Percentiles rank a stretch among this genome's conserved stretches.
Evolutionary conservation across 2,329 filamentous ascomycete species (phyloP).

Genomic region (Westerdykella ornata): DNA sequence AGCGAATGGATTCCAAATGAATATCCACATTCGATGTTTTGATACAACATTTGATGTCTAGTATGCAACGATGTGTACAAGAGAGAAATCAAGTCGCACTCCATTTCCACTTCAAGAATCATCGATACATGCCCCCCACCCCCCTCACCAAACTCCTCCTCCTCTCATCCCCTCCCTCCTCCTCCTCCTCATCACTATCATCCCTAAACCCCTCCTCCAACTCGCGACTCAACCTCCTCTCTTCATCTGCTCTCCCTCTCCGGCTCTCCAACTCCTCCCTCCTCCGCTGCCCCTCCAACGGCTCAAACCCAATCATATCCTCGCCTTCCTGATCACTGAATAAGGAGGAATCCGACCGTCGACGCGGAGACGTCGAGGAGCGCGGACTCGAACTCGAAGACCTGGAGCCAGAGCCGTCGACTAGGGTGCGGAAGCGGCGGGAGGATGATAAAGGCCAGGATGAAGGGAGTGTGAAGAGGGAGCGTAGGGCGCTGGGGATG

Average conservation of each 20-base stretch:
- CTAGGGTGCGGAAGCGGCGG: slow-evolving; percentile 15
- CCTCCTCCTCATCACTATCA: slow-evolving; percentile 58
- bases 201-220: slow-evolving; percentile 70
- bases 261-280: slow-evolving; percentile 36
- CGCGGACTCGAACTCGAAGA: no score
- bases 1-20: no score
- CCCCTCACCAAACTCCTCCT: background rate
- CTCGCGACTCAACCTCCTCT: slow-evolving; percentile 67
- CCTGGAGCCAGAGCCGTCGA: slow-evolving; percentile 24
- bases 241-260: slow-evolving; percentile 42
- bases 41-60: no score
- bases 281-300: slow-evolving; percentile 31
- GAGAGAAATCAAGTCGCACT: no score
- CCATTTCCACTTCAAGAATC: background rate
- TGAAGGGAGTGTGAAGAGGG: slow-evolving; percentile 28
- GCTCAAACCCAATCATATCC: slow-evolving; percentile 43
- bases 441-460: slow-evolving; percentile 17
- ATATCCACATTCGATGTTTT: no score
- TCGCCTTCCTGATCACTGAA: slow-evolving; percentile 44
- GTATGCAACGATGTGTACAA: background rate
- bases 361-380: background rate
- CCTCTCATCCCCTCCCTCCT: background rate
- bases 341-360: slow-evolving; percentile 33
- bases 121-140: background rate
- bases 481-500: slow-evolving; percentile 31